Evolutionary conservation across 1,284 basidiomycete genomes (phyloP).

Genomic region (Cutaneotrichosporon cyanovorans): DNA sequence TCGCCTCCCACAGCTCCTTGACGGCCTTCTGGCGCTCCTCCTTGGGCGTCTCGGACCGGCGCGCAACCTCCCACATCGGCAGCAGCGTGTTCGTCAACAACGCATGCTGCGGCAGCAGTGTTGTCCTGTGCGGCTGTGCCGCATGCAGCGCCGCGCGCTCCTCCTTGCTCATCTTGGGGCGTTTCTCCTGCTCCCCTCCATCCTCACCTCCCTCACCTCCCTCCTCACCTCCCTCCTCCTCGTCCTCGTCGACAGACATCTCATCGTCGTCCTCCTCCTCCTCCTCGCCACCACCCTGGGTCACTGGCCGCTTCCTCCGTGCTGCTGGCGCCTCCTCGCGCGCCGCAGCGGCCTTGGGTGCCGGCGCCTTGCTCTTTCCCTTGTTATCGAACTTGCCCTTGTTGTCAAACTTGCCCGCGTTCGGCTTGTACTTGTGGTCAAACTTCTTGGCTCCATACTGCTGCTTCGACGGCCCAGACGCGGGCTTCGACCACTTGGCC

Average conservation of each 20-base stretch:
- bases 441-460: neutral
- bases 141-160: constrained; percentile 41
- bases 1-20: constrained; percentile 60
- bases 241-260: constrained; percentile 22
- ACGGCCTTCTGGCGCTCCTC: constrained; percentile 68
- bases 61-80: constrained; percentile 69
- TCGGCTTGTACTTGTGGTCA: constrained; percentile 2
- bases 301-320: constrained; percentile 32
- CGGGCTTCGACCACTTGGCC: constrained; percentile 6
- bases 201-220: constrained; percentile 17
- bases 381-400: constrained; percentile 5
- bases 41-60: constrained; percentile 62
- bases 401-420: constrained; percentile 3
- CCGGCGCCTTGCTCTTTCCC: constrained; percentile 1
- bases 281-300: constrained; percentile 33
- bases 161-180: constrained; percentile 29
- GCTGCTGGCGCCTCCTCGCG: constrained; percentile 1
- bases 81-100: constrained; percentile 60
- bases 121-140: constrained; percentile 50
- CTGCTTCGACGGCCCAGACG: neutral
- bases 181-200: constrained; percentile 23
- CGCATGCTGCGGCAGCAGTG: constrained; percentile 68
- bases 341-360: neutral
- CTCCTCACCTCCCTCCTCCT: constrained; percentile 22
- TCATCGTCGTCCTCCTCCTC: constrained; percentile 27